Base-by-base conservation (phyloP, 139 green algal species). In the Marvania coccoides region DNA sequence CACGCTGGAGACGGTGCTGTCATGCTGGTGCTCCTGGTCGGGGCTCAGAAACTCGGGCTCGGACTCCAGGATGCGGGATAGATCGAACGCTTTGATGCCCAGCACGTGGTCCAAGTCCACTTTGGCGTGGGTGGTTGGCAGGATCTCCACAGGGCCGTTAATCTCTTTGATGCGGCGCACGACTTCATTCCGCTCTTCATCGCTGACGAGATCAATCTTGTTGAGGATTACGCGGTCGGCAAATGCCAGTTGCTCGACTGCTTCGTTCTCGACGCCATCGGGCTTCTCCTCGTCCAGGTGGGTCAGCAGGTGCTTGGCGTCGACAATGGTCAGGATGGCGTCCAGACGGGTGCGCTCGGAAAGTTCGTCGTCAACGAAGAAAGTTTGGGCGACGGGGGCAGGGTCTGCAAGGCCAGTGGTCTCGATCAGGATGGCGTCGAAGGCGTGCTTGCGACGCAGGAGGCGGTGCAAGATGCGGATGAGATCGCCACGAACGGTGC, bases 391-490 rank as follows among this genome's bases (percentile, higher is more conserved):
- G 61, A 96, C 86, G 10, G 90, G 89, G 4, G 80, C 89, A 4
- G 90, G 90, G 76, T 96, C 87, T 6, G 90, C 90, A 46, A 96
- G 75, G 29, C 90, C 90, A 0, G 86, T 94, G 6, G 87, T 91
- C 73, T 96, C 90, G 30, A 96, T 89, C 47, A 96, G 71, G 53
- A 96, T 85, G 31, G 75, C 73, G 56, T 96, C 87, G 67, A 95
- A 88, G 58, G 71, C 73, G 70, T 82, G 76, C 36, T 77, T 78
- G 19, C 84, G 76, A 74, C 85, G 85, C 4, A 87, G 70, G 51
- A 95, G 83, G 75, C 90, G 89, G 62, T 76, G 74, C 10, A 95
- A 69, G 48, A 88, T 88, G 28, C 82, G 72, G 35, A 95, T 87
- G 19, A 95, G 78, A 65, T 95, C 88, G 12, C 88, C 88, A 6